Conservation (phyloP, 2,329 filamentous ascomycete genomes). For the Dactylellina leptospora region DNA sequence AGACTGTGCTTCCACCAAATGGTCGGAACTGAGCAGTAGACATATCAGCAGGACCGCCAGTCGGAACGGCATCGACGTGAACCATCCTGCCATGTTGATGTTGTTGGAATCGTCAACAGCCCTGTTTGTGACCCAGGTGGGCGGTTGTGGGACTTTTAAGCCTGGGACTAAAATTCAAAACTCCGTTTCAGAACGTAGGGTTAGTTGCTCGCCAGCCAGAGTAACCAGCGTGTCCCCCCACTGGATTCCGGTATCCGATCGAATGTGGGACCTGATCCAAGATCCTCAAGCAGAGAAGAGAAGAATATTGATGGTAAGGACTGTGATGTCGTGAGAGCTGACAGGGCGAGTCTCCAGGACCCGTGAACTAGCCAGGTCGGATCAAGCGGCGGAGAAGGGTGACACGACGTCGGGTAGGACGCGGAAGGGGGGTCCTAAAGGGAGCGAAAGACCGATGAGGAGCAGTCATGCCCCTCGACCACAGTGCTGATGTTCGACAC, state of each 20-base stretch:
- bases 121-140: background rate
- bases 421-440: background rate
- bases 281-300: background rate
- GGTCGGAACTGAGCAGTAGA: constrained; percentile 25
- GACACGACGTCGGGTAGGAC: background rate
- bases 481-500: too few relatives aligned
- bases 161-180: background rate
- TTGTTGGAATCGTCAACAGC: constrained; percentile 2
- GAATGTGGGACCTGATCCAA: background rate
- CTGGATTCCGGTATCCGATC: background rate
- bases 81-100: constrained; percentile 32
- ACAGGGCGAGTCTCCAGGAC: background rate
- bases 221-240: constrained; percentile 1
- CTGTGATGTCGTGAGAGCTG: background rate
- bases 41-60: constrained; percentile 30
- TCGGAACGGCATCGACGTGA: constrained; percentile 27
- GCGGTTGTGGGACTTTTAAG: background rate
- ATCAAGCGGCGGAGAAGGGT: background rate
- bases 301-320: background rate
- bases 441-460: background rate
- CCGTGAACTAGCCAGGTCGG: background rate
- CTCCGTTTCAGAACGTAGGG: background rate
- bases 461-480: too few relatives aligned
- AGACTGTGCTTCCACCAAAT: constrained; percentile 27
- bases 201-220: background rate